Conservation (phyloP, 306 rosid species). For the Spatholobus suberectus region DNA sequence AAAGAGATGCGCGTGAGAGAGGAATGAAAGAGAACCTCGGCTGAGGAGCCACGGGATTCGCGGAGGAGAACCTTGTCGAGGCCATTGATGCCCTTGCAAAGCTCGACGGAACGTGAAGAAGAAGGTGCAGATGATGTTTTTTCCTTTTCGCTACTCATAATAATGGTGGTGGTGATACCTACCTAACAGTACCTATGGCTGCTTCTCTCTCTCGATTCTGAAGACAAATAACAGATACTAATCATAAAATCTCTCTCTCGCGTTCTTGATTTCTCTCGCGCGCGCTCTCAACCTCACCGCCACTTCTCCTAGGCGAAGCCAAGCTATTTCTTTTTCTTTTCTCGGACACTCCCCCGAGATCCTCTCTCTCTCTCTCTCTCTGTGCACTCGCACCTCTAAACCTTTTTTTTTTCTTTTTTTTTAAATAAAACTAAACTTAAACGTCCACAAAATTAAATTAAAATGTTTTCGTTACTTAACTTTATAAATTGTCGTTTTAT, state of each 20-base stretch:
- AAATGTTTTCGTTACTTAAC: background rate
- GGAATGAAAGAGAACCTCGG: slow-evolving; percentile 50
- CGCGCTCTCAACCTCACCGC: slow-evolving; percentile 34
- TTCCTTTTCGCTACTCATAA: slow-evolving; percentile 43
- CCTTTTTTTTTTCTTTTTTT: background rate
- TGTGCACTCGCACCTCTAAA: background rate
- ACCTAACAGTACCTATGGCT: background rate
- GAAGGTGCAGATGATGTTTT: slow-evolving; percentile 32
- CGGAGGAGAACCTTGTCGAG: slow-evolving; percentile 68
- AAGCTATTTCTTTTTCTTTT: background rate
- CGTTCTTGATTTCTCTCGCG: background rate
- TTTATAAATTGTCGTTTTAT: background rate
- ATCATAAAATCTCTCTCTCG: background rate
- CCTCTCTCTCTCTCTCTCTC: slow-evolving; percentile 1
- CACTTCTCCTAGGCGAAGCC: background rate
- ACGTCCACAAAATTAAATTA: background rate
- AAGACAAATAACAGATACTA: background rate
- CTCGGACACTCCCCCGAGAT: slow-evolving; percentile 19
- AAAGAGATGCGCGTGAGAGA: background rate
- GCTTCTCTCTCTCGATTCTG: background rate
- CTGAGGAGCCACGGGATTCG: slow-evolving; percentile 69
- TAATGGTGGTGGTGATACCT: background rate
- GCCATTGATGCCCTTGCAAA: slow-evolving; percentile 76
- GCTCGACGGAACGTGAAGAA: slow-evolving; percentile 41
- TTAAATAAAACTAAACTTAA: background rate